Percentiles rank a stretch among this genome's conserved stretches.
Conservation (phyloP, 768 basidiomycete genomes). For the Tricholoma matsutake region DNA sequence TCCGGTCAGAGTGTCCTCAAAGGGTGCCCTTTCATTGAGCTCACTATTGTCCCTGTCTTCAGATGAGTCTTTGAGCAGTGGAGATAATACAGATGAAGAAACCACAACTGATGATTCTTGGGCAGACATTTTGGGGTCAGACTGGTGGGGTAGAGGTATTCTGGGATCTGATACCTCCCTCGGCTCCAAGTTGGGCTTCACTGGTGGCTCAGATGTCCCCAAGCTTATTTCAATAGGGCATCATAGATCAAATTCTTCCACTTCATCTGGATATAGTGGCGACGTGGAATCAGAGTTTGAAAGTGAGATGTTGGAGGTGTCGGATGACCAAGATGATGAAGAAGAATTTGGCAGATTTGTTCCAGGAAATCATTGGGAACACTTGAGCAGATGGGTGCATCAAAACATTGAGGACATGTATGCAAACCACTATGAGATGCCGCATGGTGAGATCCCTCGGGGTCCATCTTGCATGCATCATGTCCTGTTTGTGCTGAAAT, state of each 20-base stretch:
- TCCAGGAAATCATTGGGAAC: background rate
- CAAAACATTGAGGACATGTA: background rate
- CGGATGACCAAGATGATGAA: background rate
- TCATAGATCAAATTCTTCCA: background rate
- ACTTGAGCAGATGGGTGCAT: background rate
- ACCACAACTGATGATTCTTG: background rate
- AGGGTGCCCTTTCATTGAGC: background rate
- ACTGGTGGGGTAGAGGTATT: background rate
- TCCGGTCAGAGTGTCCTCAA: background rate
- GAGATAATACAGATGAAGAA: background rate
- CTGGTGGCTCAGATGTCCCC: no score
- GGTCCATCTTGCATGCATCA: background rate
- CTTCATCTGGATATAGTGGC: background rate
- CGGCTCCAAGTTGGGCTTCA: background rate
- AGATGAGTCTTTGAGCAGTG: background rate
- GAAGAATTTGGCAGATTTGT: background rate
- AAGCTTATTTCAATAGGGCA: no score
- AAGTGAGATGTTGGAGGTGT: background rate
- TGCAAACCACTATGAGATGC: background rate
- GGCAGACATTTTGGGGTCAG: background rate
- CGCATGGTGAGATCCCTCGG: background rate
- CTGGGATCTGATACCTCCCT: background rate
- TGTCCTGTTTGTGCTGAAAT: background rate
- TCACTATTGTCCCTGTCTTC: background rate
- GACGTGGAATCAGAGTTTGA: background rate